Evolutionary conservation across 2,329 filamentous ascomycete species (phyloP), one percentile per base, ranked within the genome.

Genomic region (Drechslerella dactyloides): DNA sequence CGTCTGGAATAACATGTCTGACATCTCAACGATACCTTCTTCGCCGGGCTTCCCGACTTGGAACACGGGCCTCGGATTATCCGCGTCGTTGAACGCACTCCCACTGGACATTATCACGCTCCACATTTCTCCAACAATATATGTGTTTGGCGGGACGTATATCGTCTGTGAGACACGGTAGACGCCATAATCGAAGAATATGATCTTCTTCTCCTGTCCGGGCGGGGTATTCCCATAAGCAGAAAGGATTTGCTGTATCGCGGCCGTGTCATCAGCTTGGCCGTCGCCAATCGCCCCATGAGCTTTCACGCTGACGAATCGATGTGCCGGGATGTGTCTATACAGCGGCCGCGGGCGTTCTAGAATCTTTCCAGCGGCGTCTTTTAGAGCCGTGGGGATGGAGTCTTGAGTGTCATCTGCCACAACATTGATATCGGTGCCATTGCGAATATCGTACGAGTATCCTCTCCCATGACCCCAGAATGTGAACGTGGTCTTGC

Each of bases 311-410:
- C 63, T 68, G 11, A 69, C 59, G 30, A 76, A 75, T 11, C 84
- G 85, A 69, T 82, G 84, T 13, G 83, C 85, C 1, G 87, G 80
- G 2, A 90, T 81, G 44, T 82, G 81, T 78, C 89, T 86, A 78
- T 97, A 97, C 79, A 96, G 90, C 8, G 94, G 94, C 84, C 93
- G 96, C 79, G 87, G 89, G 75, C 90, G 89, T 89, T 91, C 89
- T 78, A 92, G 91, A 76, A 96, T 83, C 46, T 85, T 87, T 74
- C 90, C 90, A 24, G 83, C 77, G 30, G 80, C 79, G 74, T 86
- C 83, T 53, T 72, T 72, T 33, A 72, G 15, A 4, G 55, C 54
- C 19, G 33, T 15, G 1, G 68, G 68, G 48, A 73, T 62, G 1
- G 63, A 52, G 40, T 73, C 63, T 1, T 44, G 21, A 3, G 69